phyloP scores from a whole-genome alignment of 2,329 filamentous ascomycete genomes.

The Colletotrichum gloeosporioides region DNA sequence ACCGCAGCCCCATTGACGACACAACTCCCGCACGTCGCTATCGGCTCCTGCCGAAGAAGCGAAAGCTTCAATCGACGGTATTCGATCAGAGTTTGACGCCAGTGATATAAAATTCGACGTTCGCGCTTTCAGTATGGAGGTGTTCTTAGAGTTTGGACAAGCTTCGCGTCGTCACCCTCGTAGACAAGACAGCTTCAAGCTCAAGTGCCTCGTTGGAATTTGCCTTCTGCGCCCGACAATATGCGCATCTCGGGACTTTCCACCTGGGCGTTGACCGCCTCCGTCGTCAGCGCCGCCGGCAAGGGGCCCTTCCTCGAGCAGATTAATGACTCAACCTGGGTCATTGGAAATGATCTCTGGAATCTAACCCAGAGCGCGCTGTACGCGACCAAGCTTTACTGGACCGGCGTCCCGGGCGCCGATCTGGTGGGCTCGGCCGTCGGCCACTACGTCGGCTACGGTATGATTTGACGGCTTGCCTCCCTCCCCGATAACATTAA shows the following conservation, averaged over 20 bases:
- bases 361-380: conserved; percentile 21
- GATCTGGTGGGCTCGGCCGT: conserved; percentile 19
- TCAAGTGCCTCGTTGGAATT: background rate
- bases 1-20: background rate
- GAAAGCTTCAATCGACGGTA: conserved; percentile 12
- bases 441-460: conserved; percentile 17
- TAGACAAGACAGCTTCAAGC: background rate
- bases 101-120: background rate
- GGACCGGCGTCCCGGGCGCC: conserved; percentile 16
- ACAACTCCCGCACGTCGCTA: background rate
- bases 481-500: background rate
- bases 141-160: background rate
- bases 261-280: background rate
- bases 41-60: conserved; percentile 8
- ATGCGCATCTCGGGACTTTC: conserved; percentile 6
- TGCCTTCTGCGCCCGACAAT: background rate
- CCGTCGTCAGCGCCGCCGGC: background rate
- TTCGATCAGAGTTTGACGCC: background rate
- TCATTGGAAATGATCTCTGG: conserved; percentile 23
- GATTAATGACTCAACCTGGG: conserved; percentile 11
- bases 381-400: conserved; percentile 16
- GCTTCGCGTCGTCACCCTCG: background rate
- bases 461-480: background rate
- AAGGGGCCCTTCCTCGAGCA: conserved; percentile 16
- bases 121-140: background rate